Conservation (phyloP, 768 basidiomycete genomes). For the Amanita brunnescens region DNA sequence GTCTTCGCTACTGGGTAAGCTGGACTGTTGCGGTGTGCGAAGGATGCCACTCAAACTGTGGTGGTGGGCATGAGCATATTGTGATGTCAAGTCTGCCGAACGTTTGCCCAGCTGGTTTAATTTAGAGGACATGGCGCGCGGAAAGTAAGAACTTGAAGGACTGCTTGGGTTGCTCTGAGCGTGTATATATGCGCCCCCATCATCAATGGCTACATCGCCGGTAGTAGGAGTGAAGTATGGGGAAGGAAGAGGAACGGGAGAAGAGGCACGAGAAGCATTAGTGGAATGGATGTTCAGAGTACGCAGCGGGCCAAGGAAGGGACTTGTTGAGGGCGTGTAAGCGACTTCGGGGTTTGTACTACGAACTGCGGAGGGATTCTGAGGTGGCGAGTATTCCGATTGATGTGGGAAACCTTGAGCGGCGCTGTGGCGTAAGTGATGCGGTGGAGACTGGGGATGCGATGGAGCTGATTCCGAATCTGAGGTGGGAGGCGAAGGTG, state of each 20-base stretch:
- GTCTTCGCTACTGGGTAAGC: slow-evolving; percentile 54
- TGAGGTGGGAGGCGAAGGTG: slow-evolving; percentile 63
- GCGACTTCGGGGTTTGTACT: slow-evolving; percentile 25
- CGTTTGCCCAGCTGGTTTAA: neutral
- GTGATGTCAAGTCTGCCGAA: slow-evolving; percentile 1
- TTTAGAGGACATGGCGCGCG: slow-evolving; percentile 1
- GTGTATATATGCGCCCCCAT: slow-evolving; percentile 4
- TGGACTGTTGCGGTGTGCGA: slow-evolving; percentile 55
- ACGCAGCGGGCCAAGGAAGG: slow-evolving; percentile 71
- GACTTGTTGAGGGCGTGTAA: slow-evolving; percentile 67
- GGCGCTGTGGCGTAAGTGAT: slow-evolving; percentile 21
- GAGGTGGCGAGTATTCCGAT: slow-evolving; percentile 23
- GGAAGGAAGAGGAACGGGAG: slow-evolving; percentile 60
- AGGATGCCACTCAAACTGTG: slow-evolving; percentile 11
- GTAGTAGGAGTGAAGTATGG: slow-evolving; percentile 19
- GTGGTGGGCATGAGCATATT: neutral
- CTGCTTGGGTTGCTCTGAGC: slow-evolving; percentile 8
- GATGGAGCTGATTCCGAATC: slow-evolving; percentile 45
- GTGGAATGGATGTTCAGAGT: slow-evolving; percentile 69
- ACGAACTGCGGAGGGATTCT: slow-evolving; percentile 22
- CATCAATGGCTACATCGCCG: slow-evolving; percentile 14
- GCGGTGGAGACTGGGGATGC: slow-evolving; percentile 27
- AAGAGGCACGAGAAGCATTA: slow-evolving; percentile 62
- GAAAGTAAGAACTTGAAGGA: slow-evolving; percentile 9
- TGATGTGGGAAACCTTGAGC: slow-evolving; percentile 12